Evolutionary conservation across 305 asterid species (phyloP), one percentile per base, ranked within the genome.

Genomic region (Striga hermonthica): DNA sequence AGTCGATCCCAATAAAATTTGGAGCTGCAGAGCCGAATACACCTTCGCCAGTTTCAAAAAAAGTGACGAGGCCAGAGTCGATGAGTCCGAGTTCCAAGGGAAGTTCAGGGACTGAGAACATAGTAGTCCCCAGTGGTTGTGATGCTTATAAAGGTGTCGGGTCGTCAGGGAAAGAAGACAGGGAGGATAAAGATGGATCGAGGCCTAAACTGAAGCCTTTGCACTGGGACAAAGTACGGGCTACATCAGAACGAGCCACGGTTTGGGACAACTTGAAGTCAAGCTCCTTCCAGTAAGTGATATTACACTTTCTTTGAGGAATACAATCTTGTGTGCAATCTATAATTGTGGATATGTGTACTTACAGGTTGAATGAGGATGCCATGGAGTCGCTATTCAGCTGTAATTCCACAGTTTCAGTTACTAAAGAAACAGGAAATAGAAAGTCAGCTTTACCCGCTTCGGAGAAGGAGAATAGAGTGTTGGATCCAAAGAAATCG

Each of bases 181-280:
- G 66, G 15, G 84, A 80, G 15, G 91, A 87, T 16, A 67, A 39
- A 35, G 88, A 84, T 59, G 91, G 83, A 78, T 81, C 80, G 8
- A 82, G 71, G 13, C 81, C 81, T 1, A 82, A 74, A 61, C 37
- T 82, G 63, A 82, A 90, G 79, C 86, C 99, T 70, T 62, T 93
- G 84, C 97, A 93, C 39, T 93, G 99, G 99, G 99, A 93, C 81
- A 93, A 93, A 85, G 97, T 93, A 56, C 81, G 92, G 70, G 93
- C 97, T 62, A 84, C 93, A 64, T 90, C 99, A 7, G 91, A 86
- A 60, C 70, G 91, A 66, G 95, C 82, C 72, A 93, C 96, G 10
- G 97, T 88, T 34, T 93, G 99, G 99, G 99, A 93, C 79, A 96
- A 86, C 68, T 50, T 90, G 73, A 84, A 83, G 47, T 88, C 98